Base-by-base conservation (phyloP, 108 stramenopile genomes). In the Cylindrotheca fusiformis region DNA sequence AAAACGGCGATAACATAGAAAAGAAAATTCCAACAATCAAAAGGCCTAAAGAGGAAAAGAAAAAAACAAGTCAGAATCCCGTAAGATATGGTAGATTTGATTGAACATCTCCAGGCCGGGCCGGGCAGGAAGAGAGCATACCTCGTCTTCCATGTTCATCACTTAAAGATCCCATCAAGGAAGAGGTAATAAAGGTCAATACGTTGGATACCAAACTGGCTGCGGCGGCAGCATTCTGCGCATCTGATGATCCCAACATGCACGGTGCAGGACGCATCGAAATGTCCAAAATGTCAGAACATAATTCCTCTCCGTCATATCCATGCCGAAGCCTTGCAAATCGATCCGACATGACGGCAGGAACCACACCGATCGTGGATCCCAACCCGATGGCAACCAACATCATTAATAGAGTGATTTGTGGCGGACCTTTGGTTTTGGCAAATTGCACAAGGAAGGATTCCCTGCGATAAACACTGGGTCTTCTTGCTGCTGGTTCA, bases 261-360 rank as follows among this genome's bases (percentile, higher is more conserved):
- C 92, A 93, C 45, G 71, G 87, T 10, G 58, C 41, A 8, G 92
- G 88, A 28, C 81, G 76, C 25, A 59, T 46, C 25, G 20, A 4
- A n/a, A 23, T 21, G 17, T 18, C 1, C 45, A 50, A 63, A 0
- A 36, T 0, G n/a, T n/a, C n/a, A n/a, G 47, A 3, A 63, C 62
- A 64, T 1, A 36, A 12, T 3, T 48, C 31, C 0, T 14, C 0
- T 32, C 56, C 68, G 18, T 31, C 22, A 26, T 80, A 86, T 1
- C 82, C 91, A 72, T 93, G 91, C 52, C 68, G 30, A 0, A 93
- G 31, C 29, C 84, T 65, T n/a, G 91, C 91, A 70, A 83, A 93
- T 27, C 86, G 82, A 73, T 93, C 91, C 48, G 81, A 73, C 56
- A 84, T 80, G 19, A 93, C 76, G n/a, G 91, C 78, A 0, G 91